Evolutionary conservation across 2,329 filamentous ascomycete genomes (phyloP).

Genomic region (Botrytis pseudocinerea): DNA sequence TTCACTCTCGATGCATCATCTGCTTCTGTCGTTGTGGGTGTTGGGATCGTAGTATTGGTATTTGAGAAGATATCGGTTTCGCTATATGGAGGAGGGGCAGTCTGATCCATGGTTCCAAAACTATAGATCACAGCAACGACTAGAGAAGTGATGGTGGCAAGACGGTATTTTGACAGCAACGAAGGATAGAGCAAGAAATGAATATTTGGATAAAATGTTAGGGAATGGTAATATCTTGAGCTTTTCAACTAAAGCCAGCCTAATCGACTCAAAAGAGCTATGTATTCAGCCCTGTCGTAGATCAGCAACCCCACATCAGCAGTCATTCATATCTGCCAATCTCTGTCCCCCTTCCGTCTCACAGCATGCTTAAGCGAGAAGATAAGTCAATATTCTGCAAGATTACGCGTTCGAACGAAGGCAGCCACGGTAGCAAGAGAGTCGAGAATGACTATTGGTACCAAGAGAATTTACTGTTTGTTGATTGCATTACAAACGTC

Average conservation of each 20-base stretch:
- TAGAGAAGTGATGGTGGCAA: neutral
- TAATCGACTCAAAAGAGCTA: neutral
- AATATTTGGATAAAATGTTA: neutral
- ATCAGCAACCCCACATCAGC: constrained; percentile 14
- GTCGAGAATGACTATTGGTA: constrained; percentile 5
- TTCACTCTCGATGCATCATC: constrained; percentile 43
- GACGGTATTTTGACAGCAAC: neutral
- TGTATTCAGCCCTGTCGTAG: neutral
- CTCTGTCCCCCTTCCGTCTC: neutral
- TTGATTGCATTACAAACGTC: constrained; percentile 5
- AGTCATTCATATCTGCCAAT: neutral
- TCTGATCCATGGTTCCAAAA: constrained; percentile 8
- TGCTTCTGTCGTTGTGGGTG: constrained; percentile 37
- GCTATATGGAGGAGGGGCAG: constrained; percentile 56
- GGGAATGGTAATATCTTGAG: neutral
- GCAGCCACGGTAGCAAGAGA: constrained; percentile 1
- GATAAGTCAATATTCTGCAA: neutral
- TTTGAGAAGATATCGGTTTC: constrained; percentile 58
- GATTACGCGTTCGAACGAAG: constrained; percentile 19
- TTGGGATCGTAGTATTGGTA: constrained; percentile 37
- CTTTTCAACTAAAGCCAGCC: neutral
- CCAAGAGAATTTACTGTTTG: neutral
- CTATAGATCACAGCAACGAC: neutral
- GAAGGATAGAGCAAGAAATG: neutral
- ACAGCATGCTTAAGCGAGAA: constrained; percentile 7